Evolutionary conservation across 306 rosid species (phyloP).

Genomic region (Lablab purpureus): DNA sequence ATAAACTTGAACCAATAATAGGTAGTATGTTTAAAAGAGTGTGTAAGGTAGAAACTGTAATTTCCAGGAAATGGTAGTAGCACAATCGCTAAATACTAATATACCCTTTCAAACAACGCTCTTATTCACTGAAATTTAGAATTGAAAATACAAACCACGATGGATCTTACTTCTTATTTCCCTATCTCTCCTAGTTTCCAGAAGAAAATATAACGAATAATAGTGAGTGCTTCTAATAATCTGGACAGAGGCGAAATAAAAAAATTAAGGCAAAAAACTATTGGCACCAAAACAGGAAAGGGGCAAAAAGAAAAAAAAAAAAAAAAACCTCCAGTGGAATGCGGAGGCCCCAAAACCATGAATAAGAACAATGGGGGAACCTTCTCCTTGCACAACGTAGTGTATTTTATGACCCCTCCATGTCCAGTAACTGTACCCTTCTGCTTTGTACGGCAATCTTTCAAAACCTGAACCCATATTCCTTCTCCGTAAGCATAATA

Average conservation of each 20-base stretch:
- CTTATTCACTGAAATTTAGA: no score
- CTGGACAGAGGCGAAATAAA: neutral
- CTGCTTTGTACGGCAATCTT: slow-evolving; percentile 70
- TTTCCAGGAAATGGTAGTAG: no score
- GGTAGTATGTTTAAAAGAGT: no score
- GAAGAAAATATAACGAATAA: no score
- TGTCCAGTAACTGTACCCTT: slow-evolving; percentile 91
- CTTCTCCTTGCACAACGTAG: slow-evolving; percentile 95
- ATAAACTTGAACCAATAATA: no score
- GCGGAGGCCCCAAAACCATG: slow-evolving; percentile 98
- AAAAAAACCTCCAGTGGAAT: slow-evolving; percentile 86
- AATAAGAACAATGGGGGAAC: slow-evolving; percentile 84
- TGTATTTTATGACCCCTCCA: slow-evolving; percentile 94
- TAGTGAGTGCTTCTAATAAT: no score
- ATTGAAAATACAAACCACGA: no score
- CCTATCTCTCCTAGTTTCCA: no score
- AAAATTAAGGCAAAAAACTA: neutral
- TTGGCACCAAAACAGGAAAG: neutral
- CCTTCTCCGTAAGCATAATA: neutral
- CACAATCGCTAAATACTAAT: no score
- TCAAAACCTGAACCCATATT: slow-evolving; percentile 60
- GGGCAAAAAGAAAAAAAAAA: slow-evolving; percentile 42
- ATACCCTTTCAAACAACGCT: no score
- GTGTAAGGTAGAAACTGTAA: no score
- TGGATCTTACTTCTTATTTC: no score